Base-by-base conservation (phyloP, 345 rosid genomes). In the Viola odorata region DNA sequence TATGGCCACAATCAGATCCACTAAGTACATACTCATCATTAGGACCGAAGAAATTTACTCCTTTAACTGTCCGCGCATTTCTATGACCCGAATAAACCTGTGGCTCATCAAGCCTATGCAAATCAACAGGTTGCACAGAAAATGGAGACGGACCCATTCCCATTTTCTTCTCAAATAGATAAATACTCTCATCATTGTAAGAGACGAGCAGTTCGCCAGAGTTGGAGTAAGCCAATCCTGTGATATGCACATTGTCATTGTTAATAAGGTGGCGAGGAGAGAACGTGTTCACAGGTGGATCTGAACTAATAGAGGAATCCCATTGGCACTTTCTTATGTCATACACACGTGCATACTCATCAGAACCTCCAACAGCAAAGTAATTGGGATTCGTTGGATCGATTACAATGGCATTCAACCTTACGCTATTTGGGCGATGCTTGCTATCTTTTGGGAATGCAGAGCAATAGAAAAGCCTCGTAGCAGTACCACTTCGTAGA, bases 1-100 rank as follows among this genome's bases (percentile, higher is more conserved):
- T 77, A 66, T 79, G 83, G 48, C 87, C 85, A 47, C 87, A 84
- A 70, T 84, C 90, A 59, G 90, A 84, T 50, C 87, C 90, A 58
- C 84, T 82, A 32, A 61, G 45, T 50, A 82, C 84, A 65, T 82
- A 80, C 55, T 85, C 90, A 71, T 82, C 90, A 41, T 73, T 77
- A 12, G 85, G 87, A 55, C 90, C 84, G 16, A 82, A 80, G 67
- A 85, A 82, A 53, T 65, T 85, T 58, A 80, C 87, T 68, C 85
- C 87, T 67, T 85, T 82, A 12, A 85, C 70, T 6, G 87, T 82
- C 76, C 68, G 67, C 48, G 84, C 73, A 70, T 85, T 82, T 60
- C 84, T 78, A 53, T 85, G 90, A 48, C 90, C 87, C 10, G 10
- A 5, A 51, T 82, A 80, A 63, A 75, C 81, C 17, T 67, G 75